Percentiles rank a stretch among this genome's conserved stretches.
Conservation (phyloP, 164 flowering plant genomes). For the Dillenia turbinata region DNA sequence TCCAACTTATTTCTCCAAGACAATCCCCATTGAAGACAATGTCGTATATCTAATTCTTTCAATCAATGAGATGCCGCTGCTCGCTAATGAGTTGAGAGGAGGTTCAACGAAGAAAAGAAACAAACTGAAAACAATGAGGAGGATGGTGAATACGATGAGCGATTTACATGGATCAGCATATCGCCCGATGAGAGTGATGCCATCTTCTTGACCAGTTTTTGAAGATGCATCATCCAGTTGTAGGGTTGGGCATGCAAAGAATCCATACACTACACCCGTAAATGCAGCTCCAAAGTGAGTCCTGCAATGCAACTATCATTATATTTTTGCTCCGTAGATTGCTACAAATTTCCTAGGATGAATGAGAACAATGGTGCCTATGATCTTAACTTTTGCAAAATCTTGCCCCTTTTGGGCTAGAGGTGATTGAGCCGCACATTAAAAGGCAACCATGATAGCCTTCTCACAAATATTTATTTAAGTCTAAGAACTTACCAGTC, state of each 20-base stretch:
- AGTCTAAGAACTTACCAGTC: constrained; percentile 45
- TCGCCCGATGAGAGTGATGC: constrained; percentile 34
- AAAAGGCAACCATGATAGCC: neutral
- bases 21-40: too few relatives aligned
- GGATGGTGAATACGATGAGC: constrained; percentile 30
- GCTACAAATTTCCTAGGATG: too few relatives aligned
- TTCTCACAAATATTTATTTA: neutral
- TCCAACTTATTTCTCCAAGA: too few relatives aligned
- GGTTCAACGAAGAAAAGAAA: constrained; percentile 41
- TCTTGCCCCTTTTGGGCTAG: neutral
- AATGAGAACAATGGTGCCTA: too few relatives aligned
- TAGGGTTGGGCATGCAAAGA: constrained; percentile 40
- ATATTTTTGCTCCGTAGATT: too few relatives aligned
- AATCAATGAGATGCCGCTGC: constrained; percentile 11
- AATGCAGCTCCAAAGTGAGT: constrained; percentile 53
- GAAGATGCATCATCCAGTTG: constrained; percentile 47
- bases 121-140: constrained; percentile 30
- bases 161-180: constrained; percentile 53
- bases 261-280: constrained; percentile 53
- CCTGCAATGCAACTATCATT: constrained; percentile 27
- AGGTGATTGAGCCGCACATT: too few relatives aligned
- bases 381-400: too few relatives aligned
- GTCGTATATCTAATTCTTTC: neutral
- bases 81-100: constrained; percentile 22
- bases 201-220: constrained; percentile 40